Percentiles rank a stretch among this genome's conserved stretches.
phyloP scores from a whole-genome alignment of 2,329 filamentous ascomycete genomes.

The Aspergillus sp. region DNA sequence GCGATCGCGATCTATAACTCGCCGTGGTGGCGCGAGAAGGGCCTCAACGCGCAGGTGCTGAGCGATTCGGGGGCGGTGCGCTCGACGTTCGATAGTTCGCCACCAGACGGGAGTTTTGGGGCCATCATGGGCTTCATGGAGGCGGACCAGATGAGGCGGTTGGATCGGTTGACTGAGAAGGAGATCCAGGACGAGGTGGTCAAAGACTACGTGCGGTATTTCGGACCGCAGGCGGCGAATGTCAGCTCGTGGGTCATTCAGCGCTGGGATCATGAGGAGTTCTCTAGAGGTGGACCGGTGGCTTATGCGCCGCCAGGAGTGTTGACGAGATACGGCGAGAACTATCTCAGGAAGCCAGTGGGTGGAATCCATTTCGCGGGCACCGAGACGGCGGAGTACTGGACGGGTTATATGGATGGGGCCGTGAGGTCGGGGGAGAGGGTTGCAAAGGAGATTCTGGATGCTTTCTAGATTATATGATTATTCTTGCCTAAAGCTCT shows the following conservation, averaged over 20 bases:
- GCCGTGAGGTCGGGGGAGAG: constrained; percentile 23
- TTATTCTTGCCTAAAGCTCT: too few relatives aligned
- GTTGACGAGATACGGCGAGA: constrained; percentile 18
- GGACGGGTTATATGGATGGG: constrained; percentile 28
- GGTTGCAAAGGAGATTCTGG: constrained; percentile 11
- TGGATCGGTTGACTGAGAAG: constrained; percentile 19
- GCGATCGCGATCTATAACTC: constrained; percentile 10
- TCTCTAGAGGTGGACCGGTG: constrained; percentile 23
- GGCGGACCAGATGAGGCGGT: constrained; percentile 22
- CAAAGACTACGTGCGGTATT: constrained; percentile 18
- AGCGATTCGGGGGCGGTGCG: constrained; percentile 18
- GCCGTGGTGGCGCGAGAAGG: constrained; percentile 21
- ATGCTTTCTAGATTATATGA: background rate
- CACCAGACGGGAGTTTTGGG: constrained; percentile 20
- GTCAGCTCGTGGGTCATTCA: constrained; percentile 13
- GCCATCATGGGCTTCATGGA: constrained; percentile 29
- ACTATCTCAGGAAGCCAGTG: constrained; percentile 13
- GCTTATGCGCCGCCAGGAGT: constrained; percentile 4
- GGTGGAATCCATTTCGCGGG: constrained; percentile 25
- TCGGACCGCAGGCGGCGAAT: background rate
- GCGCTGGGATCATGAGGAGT: constrained; percentile 25
- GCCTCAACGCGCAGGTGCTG: constrained; percentile 21
- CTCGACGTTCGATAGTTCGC: constrained; percentile 22
- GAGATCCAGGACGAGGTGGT: constrained; percentile 17
- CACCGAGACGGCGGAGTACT: constrained; percentile 22